A percentile compares a stretch with the other conserved stretches of the same genome.
Conservation (phyloP, 345 rosid genomes). For the Rhizophora mangle region DNA sequence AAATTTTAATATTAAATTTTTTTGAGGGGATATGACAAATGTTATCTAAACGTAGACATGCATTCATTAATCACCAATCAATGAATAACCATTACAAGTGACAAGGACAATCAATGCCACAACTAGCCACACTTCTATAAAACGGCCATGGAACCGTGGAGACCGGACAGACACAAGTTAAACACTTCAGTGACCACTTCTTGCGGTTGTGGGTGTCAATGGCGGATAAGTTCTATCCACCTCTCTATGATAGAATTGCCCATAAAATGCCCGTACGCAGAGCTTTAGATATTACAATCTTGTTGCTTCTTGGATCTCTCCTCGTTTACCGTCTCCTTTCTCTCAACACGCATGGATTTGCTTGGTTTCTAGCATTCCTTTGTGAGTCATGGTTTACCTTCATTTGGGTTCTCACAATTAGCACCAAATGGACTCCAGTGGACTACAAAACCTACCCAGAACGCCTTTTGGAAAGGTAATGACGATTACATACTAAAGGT, state of each 20-base stretch:
- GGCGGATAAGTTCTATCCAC: slow-evolving; percentile 6
- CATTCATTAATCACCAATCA: too few species aligned
- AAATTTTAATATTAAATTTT: too few species aligned
- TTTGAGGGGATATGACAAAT: too few species aligned
- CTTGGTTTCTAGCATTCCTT: slow-evolving; percentile 55
- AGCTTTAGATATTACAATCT: slow-evolving; percentile 29
- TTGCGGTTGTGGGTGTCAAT: neutral
- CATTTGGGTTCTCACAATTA: slow-evolving; percentile 42
- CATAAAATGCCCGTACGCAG: slow-evolving; percentile 30
- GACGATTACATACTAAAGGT: neutral
- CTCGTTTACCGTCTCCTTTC: slow-evolving; percentile 36
- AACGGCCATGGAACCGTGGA: too few species aligned
- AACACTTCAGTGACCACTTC: too few species aligned
- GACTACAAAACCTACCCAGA: slow-evolving; percentile 39
- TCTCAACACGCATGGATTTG: slow-evolving; percentile 32
- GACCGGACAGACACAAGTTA: too few species aligned
- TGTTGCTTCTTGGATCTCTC: slow-evolving; percentile 35
- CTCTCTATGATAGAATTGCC: slow-evolving; percentile 29
- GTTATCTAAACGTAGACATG: too few species aligned
- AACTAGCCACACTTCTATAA: too few species aligned
- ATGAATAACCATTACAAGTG: too few species aligned
- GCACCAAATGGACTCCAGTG: slow-evolving; percentile 59
- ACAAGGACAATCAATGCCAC: too few species aligned
- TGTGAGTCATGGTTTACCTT: slow-evolving; percentile 64
- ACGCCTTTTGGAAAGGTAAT: slow-evolving; percentile 41